A percentile compares a stretch with the other conserved stretches of the same genome.
Conservation (phyloP, 768 basidiomycete genomes). For the Terana coerulea region DNA sequence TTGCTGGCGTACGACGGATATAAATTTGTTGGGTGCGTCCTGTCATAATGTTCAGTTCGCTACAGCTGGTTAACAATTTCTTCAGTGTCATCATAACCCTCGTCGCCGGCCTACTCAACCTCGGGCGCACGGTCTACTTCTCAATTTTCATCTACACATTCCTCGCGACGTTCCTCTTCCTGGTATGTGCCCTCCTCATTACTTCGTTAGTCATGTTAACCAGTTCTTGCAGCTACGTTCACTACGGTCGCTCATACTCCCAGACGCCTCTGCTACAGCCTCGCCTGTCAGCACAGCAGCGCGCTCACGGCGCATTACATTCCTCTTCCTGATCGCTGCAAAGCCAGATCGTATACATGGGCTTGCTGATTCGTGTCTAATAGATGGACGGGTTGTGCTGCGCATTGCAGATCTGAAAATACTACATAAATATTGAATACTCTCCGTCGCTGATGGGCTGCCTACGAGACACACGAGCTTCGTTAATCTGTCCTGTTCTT, state of each 20-base stretch:
- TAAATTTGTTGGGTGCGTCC: conserved; percentile 89
- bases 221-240: conserved; percentile 74
- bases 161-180: conserved; percentile 89
- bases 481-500: too few relatives aligned
- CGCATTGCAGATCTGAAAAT: too few relatives aligned
- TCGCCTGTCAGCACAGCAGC: conserved; percentile 70
- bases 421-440: too few relatives aligned
- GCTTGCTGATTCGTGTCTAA: conserved; percentile 68
- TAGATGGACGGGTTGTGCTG: too few relatives aligned
- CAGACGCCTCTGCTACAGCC: conserved; percentile 61
- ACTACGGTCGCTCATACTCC: conserved; percentile 85
- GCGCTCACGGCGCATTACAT: conserved; percentile 80
- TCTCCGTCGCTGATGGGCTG: too few relatives aligned
- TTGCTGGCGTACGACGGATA: conserved; percentile 93
- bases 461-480: too few relatives aligned
- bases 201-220: not conserved
- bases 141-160: conserved; percentile 82
- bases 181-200: conserved; percentile 47
- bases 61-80: not conserved
- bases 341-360: conserved; percentile 86
- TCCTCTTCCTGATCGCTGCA: conserved; percentile 84
- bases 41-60: not conserved
- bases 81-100: conserved; percentile 82
- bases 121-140: conserved; percentile 60
- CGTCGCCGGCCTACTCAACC: conserved; percentile 62